Base-by-base conservation (phyloP, 768 basidiomycete species). In the Daedaleopsis nitida region DNA sequence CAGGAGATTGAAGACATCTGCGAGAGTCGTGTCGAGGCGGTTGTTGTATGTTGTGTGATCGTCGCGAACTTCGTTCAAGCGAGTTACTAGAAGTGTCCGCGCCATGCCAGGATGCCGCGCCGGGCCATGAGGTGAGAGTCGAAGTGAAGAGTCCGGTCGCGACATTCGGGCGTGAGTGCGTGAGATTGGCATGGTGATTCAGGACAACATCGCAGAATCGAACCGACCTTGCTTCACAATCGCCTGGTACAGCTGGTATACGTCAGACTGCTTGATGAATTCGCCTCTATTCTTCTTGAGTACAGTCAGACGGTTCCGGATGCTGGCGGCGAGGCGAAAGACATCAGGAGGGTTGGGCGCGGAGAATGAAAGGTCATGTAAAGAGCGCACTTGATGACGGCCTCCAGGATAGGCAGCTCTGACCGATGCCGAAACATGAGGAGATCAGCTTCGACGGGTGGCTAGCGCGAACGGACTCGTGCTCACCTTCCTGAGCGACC, bases 321-420 rank as follows among this genome's bases (percentile, higher is more conserved):
- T 95, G 76, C 93, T 96, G 73, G 48, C 5, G 52, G 38, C 23
- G 51, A 35, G 11, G 52, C 17, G 13, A 19, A 66, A 65, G 63
- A 63, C 63, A 68, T 72, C 43, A 62, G 54, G 35, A 49, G 51
- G 35, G 27, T 50, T 12, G 24, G 11, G 14, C 19, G 52, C 24
- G 8, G 27, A 19, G 10, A 39, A 72, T 72, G 32, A 66, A 65
- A n/a, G 52, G 64, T 55, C 56, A n/a, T 38, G 54, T 59, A 56
- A 59, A 64, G 57, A 42, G 72, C 77, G 53, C 67, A 94, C 94
- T 92, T 91, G 76, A 97, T 94, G 66, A 98, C 86, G 34, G 91
- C 83, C 81, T 98, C 96, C 70, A 98, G 88, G 74, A 98, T 93
- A 60, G 92, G 88, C 64, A 95, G 81, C 79, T 98, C 96, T 88